Base-by-base conservation (phyloP, 2,329 filamentous ascomycete genomes). In the Trichophyton benhamiae region DNA sequence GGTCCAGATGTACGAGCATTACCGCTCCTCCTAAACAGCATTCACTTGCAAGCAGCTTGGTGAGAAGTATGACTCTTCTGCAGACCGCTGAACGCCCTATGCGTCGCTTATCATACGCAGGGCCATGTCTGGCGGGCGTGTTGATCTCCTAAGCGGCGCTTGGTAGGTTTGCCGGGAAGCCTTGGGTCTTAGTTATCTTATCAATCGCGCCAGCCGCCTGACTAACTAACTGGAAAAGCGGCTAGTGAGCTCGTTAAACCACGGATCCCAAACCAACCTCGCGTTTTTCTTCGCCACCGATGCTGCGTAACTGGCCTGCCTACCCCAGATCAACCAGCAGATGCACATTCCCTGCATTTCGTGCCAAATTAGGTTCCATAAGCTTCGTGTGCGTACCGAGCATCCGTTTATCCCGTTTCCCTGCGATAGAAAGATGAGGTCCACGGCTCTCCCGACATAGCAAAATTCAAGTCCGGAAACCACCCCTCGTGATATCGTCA, bases 391-490 rank as follows among this genome's bases (percentile, higher is more conserved):
- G 52, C 48, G 5, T 30, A 27, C 48, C 48, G 22, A 53, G 48
- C 7, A 36, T n/a, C 52, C n/a, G 52, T 55, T n/a, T 36, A 55
- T 55, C 30, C 46, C n/a, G n/a, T 20, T 33, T 41, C 1, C 42
- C 55, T 48, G 7, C 22, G n/a, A 30, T 57, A 62, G 55, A 49
- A 62, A 60, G 58, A 59, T 55, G 57, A 25, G 38, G 27, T 33
- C 27, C 27, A 59, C 25, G 20, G 48, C 38, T 49, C 48, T 62
- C 22, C 57, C 55, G 20, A 62, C 38, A 58, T 62, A 62, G 42
- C 20, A 46, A 36, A 53, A 36, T 15, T 55, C 27, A 55, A 55
- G 52, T 55, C 52, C 20, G 15, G 52, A 53, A 20, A 52, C 41
- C 33, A 27, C 57, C 41, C 41, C 57, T 42, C 57, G 57, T 42